Evolutionary conservation across 2,329 filamentous ascomycete species (phyloP).

Genomic region (Xylaria sp.): DNA sequence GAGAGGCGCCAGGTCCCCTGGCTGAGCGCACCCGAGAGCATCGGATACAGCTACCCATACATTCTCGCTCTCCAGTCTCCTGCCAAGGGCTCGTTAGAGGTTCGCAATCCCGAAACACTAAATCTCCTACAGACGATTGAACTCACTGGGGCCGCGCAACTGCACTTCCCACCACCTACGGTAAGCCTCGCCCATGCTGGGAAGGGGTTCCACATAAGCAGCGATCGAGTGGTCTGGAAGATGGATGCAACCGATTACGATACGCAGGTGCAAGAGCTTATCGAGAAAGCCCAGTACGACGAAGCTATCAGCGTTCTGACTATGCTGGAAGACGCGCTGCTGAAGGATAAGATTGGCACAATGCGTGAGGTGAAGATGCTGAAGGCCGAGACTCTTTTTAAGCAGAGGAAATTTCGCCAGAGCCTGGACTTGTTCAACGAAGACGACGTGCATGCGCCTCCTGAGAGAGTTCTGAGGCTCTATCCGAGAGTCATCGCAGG

Average conservation of each 20-base stretch:
- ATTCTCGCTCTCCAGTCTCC: constrained; percentile 84
- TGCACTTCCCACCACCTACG: constrained; percentile 92
- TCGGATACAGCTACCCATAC: constrained; percentile 97
- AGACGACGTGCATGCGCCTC: constrained; percentile 85
- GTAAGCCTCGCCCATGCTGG: constrained; percentile 94
- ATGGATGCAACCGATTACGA: constrained; percentile 95
- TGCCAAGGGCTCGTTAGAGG: constrained; percentile 82
- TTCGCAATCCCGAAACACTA: constrained; percentile 89
- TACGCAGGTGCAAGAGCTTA: constrained; percentile 81
- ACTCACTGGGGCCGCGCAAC: constrained; percentile 78
- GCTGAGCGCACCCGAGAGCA: constrained; percentile 83
- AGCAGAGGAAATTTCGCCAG: constrained; percentile 79
- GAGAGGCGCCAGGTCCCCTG: constrained; percentile 92
- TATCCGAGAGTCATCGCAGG: constrained; percentile 87
- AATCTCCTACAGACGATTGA: constrained; percentile 86
- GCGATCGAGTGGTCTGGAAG: constrained; percentile 91
- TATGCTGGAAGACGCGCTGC: constrained; percentile 90
- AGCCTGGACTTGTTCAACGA: constrained; percentile 86
- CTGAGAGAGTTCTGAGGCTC: constrained; percentile 82
- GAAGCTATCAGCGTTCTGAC: constrained; percentile 88
- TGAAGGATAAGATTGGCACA: constrained; percentile 80
- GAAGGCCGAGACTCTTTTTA: constrained; percentile 87
- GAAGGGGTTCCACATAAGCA: constrained; percentile 93
- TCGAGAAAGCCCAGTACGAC: constrained; percentile 76
- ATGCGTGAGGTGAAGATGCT: constrained; percentile 87